Conservation (phyloP, 495 filamentous ascomycete species). For the Neurospora sp. region DNA sequence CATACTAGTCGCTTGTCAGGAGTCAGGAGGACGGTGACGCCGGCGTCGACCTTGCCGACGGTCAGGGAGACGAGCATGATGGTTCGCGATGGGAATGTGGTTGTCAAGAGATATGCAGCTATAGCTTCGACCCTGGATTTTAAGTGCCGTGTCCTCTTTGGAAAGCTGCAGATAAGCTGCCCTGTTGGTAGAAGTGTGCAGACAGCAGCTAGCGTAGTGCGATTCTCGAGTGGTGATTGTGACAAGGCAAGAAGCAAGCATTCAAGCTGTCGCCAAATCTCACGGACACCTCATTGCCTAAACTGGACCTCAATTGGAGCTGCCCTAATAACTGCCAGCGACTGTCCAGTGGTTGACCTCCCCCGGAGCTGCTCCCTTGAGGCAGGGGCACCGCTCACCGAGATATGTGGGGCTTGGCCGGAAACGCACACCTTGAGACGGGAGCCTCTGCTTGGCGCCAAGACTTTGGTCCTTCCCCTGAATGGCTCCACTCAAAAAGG, state of each 20-base stretch:
- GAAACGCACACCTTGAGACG: background rate
- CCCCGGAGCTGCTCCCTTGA: background rate
- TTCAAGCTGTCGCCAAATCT: background rate
- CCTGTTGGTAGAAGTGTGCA: background rate
- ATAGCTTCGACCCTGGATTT: background rate
- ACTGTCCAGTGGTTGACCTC: background rate
- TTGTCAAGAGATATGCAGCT: background rate
- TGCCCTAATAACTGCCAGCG: background rate
- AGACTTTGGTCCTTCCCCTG: background rate
- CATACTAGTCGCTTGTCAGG: constrained; percentile 93
- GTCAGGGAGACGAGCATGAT: constrained; percentile 92
- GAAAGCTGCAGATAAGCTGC: background rate
- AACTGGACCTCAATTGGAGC: background rate
- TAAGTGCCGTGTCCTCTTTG: background rate
- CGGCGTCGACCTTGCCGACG: constrained; percentile 97
- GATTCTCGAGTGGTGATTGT: background rate
- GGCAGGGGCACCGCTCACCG: background rate
- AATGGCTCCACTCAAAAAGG: background rate
- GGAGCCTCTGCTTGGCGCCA: background rate
- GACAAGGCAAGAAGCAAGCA: too few species aligned
- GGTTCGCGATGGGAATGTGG: background rate
- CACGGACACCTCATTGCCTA: background rate
- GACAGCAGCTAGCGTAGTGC: background rate
- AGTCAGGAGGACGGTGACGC: constrained; percentile 91
- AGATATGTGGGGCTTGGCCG: background rate